A percentile compares a stretch with the other conserved stretches of the same genome.
Evolutionary conservation across 176 grass and related monocot species (phyloP).

Genomic region (Luzula sylvatica): DNA sequence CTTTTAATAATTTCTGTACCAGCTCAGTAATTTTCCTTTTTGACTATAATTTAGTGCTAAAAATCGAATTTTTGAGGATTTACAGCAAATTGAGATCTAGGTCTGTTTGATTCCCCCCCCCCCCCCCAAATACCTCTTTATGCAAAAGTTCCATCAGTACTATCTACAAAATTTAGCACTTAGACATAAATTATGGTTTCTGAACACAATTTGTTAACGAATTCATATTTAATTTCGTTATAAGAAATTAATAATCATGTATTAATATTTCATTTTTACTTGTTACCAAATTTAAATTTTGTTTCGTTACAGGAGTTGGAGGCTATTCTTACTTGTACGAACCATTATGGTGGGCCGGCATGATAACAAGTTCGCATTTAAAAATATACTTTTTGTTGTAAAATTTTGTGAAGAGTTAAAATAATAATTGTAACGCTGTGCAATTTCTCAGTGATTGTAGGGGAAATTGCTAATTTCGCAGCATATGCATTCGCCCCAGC

Average conservation of each 20-base stretch:
- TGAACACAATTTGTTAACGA: not conserved
- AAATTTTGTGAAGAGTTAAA: not conserved
- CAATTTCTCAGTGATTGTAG: conserved; percentile 63
- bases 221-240: too few species aligned
- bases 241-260: not conserved
- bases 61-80: not conserved
- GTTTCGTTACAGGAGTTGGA: conserved; percentile 40
- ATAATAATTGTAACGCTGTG: not conserved
- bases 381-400: not conserved
- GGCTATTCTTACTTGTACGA: conserved; percentile 68
- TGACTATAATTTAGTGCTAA: not conserved
- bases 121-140: too few species aligned
- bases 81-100: not conserved
- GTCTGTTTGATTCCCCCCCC: too few species aligned
- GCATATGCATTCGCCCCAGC: conserved; percentile 85
- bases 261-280: conserved; percentile 13
- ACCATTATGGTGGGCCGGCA: conserved; percentile 70
- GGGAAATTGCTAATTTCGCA: conserved; percentile 80
- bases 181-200: not conserved
- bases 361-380: conserved; percentile 53
- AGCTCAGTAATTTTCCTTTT: not conserved
- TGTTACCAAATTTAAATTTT: conserved; percentile 1
- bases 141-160: too few species aligned
- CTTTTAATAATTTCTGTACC: not conserved
- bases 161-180: too few species aligned